Evolutionary conservation across 768 basidiomycete genomes (phyloP).

Genomic region (Dendrothele bispora): DNA sequence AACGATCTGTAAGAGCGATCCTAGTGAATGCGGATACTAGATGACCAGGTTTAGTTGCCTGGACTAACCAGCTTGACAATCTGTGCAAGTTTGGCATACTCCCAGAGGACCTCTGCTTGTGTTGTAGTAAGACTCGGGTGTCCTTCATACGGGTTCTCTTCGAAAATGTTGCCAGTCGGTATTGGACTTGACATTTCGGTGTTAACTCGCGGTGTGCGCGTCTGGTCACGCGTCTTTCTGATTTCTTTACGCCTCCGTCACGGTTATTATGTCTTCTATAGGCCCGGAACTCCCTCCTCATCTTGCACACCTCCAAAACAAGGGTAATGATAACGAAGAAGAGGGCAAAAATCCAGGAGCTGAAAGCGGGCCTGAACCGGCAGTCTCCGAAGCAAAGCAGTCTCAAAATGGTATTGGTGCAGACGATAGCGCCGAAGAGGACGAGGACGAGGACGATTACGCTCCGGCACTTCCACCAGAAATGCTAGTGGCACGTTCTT

Average conservation of each 20-base stretch:
- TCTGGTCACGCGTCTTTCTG: too few species aligned
- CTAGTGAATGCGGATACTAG: neutral
- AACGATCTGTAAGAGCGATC: conserved; percentile 48
- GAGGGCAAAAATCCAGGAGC: too few species aligned
- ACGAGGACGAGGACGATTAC: conserved; percentile 69
- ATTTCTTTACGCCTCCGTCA: too few species aligned
- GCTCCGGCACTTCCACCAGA: conserved; percentile 77
- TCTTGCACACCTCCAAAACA: conserved; percentile 31
- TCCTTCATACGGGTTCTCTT: conserved; percentile 69
- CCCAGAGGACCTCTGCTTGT: conserved; percentile 86
- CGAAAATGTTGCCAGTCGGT: conserved; percentile 37
- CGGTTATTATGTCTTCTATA: conserved; percentile 56
- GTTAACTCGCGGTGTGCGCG: too few species aligned
- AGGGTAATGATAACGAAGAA: too few species aligned
- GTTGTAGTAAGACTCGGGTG: conserved; percentile 65
- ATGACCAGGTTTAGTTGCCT: neutral
- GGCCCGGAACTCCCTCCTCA: conserved; percentile 60
- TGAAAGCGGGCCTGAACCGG: too few species aligned
- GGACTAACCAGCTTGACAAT: conserved; percentile 72
- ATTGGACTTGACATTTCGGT: conserved; percentile 5
- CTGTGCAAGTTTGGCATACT: conserved; percentile 85
- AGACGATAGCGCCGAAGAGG: conserved; percentile 35
- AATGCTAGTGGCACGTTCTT: conserved; percentile 38
- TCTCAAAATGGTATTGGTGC: too few species aligned
- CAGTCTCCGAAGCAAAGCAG: too few species aligned